Conservation (phyloP, 495 filamentous ascomycete species). For the Hypoxylon cercidicola region DNA sequence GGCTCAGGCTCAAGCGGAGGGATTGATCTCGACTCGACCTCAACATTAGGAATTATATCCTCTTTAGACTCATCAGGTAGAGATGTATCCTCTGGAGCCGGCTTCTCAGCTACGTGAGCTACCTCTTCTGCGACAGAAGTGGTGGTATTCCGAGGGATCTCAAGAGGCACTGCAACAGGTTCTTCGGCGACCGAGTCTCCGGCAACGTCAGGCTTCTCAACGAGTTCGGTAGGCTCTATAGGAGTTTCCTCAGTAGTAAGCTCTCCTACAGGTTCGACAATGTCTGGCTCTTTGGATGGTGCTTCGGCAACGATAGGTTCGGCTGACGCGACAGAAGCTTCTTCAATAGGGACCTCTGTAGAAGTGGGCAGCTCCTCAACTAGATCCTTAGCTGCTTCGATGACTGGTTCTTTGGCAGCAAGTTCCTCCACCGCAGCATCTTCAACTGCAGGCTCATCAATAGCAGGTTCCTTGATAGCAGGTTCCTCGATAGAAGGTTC, state of each 20-base stretch:
- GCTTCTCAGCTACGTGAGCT: no score
- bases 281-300: background rate
- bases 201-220: background rate
- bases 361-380: background rate
- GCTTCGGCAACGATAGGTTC: no score
- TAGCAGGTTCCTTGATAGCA: background rate
- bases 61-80: no score
- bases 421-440: slow-evolving; percentile 1
- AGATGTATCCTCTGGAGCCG: no score
- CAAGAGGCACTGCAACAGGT: background rate
- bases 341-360: background rate
- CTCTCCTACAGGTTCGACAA: background rate
- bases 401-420: background rate
- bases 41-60: no score
- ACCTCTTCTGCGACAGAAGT: no score
- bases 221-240: background rate
- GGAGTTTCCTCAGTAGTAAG: background rate
- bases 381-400: background rate
- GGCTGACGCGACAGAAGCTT: background rate
- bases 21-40: no score
- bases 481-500: slow-evolving; percentile 1
- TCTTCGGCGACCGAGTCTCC: background rate
- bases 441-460: background rate
- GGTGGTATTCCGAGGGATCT: no score
- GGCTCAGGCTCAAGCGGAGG: no score